Evolutionary conservation across 2,329 filamentous ascomycete genomes (phyloP), one percentile per base, ranked within the genome.

Genomic region (Xylariaceae sp.): DNA sequence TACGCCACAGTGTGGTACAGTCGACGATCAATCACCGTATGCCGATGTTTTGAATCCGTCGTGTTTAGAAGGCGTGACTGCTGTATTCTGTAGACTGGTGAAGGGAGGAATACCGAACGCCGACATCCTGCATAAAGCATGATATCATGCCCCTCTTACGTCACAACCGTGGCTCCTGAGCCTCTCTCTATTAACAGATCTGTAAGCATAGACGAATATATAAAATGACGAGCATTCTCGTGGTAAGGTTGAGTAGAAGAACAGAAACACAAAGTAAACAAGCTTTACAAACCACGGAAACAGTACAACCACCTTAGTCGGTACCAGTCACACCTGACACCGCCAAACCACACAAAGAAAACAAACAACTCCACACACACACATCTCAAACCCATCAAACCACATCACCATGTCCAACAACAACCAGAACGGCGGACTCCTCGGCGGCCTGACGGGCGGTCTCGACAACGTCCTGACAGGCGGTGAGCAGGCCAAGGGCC

Each of bases 401-500:
- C 27, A 36, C 33, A 23, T 44, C 43, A 45, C 8, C 31, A 36
- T 23, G 7, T 11, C 6, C 6, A 21, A 40, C 33, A 18, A 39
- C 14, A 35, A 31, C 33, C 36, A 57, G 39, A 50, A 48, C 46
- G 56, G 56, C 40, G 58, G 58, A 41, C 58, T 60, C 35, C 55
- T 60, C 38, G 58, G 58, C 36, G 56, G 56, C 35, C 34, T 60
- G 26, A 47, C 56, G 15, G 56, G 58, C 26, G 53, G 57, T 19
- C 41, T 60, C 19, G 58, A 60, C 53, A 60, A 59, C 36, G 49
- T 60, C 34, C 51, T 60, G 21, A 61, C 57, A 13, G 57, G 58
- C 35, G 58, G 57, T 32, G 58, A 60, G 28, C 50, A 59, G 44
- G 55, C 55, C 15, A 50, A 59, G 3, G 56, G 56, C 34, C 58